Evolutionary conservation across 2,329 filamentous ascomycete species (phyloP).

Genomic region (Botrytis elliptica): DNA sequence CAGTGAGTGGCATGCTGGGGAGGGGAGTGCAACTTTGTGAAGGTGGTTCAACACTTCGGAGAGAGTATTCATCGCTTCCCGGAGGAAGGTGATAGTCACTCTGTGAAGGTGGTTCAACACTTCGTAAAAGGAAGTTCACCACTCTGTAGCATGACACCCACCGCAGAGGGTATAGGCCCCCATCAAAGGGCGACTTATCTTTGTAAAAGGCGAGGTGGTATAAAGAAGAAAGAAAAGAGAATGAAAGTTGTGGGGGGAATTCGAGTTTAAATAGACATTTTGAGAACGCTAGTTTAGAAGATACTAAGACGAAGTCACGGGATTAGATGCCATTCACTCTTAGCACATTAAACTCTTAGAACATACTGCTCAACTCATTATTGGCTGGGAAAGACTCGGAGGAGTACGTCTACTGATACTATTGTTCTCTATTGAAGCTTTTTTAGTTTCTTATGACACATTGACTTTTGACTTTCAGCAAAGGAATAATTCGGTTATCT

Average conservation of each 20-base stretch:
- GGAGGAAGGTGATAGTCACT: background rate
- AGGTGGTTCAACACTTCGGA: background rate
- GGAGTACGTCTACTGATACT: background rate
- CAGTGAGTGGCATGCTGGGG: background rate
- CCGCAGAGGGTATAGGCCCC: background rate
- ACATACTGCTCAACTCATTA: background rate
- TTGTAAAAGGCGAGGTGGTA: background rate
- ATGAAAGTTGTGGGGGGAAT: background rate
- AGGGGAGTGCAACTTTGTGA: background rate
- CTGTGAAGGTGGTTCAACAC: background rate
- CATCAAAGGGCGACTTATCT: no score
- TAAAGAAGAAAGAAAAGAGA: background rate
- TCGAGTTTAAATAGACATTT: background rate
- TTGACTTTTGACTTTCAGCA: background rate
- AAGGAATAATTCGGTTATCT: background rate
- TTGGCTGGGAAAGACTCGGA: background rate
- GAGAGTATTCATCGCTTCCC: background rate
- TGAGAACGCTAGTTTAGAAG: background rate
- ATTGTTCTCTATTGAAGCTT: background rate
- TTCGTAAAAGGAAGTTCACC: background rate
- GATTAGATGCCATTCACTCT: background rate
- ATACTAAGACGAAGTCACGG: background rate
- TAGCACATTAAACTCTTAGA: background rate
- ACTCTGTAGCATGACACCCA: background rate
- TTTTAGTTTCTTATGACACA: background rate